These are phyloP conservation scores for Bretschneidera sinensis DNA, from an alignment of 345 rosid species.

Conservation along the genomic window DNA sequence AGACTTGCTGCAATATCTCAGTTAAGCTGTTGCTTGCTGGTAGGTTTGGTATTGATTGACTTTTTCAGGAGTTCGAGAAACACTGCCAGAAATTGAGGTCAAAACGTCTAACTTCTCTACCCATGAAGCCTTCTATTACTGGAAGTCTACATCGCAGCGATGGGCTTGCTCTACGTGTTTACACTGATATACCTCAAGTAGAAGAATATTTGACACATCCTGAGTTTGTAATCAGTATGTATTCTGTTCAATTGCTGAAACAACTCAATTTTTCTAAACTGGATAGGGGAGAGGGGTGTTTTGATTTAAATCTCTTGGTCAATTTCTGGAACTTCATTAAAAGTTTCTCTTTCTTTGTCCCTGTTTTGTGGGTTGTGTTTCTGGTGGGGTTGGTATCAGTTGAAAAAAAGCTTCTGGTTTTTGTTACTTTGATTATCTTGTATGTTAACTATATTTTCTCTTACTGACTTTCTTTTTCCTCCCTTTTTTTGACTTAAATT, in stretches of 20 bases:
- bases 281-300: too few species aligned
- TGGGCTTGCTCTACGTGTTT: conserved; percentile 51
- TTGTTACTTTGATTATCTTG: not conserved
- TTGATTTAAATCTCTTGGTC: not conserved
- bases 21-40: conserved; percentile 5
- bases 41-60: conserved; percentile 16
- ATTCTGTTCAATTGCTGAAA: conserved; percentile 7
- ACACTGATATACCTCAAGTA: conserved; percentile 88
- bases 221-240: conserved; percentile 80
- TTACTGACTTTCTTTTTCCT: not conserved
- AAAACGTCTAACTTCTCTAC: conserved; percentile 30
- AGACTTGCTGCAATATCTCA: conserved; percentile 11
- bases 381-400: not conserved
- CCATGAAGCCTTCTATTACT: conserved; percentile 29
- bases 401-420: not conserved
- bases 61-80: conserved; percentile 66
- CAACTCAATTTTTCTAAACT: not conserved
- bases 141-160: conserved; percentile 36
- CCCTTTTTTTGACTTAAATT: not conserved
- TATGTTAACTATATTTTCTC: not conserved
- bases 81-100: conserved; percentile 37
- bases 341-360: not conserved
- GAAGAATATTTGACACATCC: conserved; percentile 78
- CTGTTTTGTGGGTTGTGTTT: not conserved
- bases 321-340: conserved; percentile 1